Evolutionary conservation across 2,329 filamentous ascomycete species (phyloP).

Genomic region (Alternaria gansuensis): DNA sequence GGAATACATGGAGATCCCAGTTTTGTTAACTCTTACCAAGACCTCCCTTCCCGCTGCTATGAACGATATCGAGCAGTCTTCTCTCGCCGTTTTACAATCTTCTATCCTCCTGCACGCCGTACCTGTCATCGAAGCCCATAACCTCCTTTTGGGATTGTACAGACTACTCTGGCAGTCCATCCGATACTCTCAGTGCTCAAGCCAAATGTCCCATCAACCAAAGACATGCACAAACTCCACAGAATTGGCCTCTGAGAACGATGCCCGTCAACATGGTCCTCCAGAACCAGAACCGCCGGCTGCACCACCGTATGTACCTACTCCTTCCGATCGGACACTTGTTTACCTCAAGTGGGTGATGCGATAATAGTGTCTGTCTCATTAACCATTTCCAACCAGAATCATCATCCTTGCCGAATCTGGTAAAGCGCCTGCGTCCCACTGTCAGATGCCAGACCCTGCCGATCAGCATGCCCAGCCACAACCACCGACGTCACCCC

Average conservation of each 20-base stretch:
- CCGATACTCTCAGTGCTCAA: slow-evolving; percentile 4
- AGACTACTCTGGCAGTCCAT: slow-evolving; percentile 6
- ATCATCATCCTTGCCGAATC: slow-evolving; percentile 40
- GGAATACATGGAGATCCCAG: slow-evolving; percentile 8
- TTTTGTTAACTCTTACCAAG: not conserved
- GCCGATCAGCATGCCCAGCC: slow-evolving; percentile 25
- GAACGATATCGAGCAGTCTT: slow-evolving; percentile 4
- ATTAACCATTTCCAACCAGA: slow-evolving; percentile 23
- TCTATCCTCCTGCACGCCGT: slow-evolving; percentile 3
- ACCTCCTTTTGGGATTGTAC: slow-evolving; percentile 5
- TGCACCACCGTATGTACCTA: slow-evolving; percentile 41
- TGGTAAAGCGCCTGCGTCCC: slow-evolving; percentile 27
- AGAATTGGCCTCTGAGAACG: not conserved
- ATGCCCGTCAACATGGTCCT: not conserved
- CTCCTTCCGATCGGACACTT: not conserved
- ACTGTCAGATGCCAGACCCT: slow-evolving; percentile 35
- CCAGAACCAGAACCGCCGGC: slow-evolving; percentile 39
- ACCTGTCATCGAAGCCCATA: slow-evolving; percentile 1
- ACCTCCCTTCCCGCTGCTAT: not conserved
- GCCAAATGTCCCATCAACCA: not conserved
- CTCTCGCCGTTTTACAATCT: slow-evolving; percentile 2
- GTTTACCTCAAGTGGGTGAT: not conserved
- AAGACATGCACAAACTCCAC: not conserved
- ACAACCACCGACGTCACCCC: slow-evolving; percentile 36
- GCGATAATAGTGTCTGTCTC: slow-evolving; percentile 4